A percentile compares a stretch with the other conserved stretches of the same genome.
phyloP scores from a whole-genome alignment of 352 stramenopile species.

The Globisporangium recalcitrans region DNA sequence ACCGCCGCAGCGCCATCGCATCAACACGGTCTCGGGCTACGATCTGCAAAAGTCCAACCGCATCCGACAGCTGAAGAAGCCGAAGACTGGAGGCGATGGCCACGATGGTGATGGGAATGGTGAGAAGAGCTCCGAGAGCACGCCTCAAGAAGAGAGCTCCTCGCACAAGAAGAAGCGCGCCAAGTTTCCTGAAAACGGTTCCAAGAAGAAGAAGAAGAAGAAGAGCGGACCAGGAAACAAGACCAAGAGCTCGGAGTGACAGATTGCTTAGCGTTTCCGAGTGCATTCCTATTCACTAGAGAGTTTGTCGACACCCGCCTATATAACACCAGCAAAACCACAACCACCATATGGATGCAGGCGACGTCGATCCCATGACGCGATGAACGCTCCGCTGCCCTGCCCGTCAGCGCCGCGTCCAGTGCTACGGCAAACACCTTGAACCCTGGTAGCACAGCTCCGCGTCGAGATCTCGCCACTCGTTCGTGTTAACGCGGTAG shows the following conservation, averaged over 20 bases:
- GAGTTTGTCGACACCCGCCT: neutral
- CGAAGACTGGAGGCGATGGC: neutral
- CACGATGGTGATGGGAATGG: neutral
- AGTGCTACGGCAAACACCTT: neutral
- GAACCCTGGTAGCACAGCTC: neutral
- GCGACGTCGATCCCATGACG: neutral
- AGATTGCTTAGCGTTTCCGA: neutral
- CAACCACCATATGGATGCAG: neutral
- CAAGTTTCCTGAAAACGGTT: constrained; percentile 10
- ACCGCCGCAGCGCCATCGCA: constrained; percentile 60
- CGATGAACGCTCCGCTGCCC: neutral
- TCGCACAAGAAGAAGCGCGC: constrained; percentile 12
- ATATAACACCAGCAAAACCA: neutral
- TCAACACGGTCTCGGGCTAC: constrained; percentile 84
- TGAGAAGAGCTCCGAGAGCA: neutral
- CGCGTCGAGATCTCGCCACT: neutral
- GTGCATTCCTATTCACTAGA: neutral
- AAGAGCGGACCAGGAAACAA: neutral
- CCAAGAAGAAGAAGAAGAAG: constrained; percentile 10
- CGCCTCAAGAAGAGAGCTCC: neutral
- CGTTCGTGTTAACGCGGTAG: neutral
- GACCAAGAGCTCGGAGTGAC: neutral
- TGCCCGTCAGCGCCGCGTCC: neutral
- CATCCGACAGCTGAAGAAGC: constrained; percentile 44
- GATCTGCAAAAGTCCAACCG: constrained; percentile 83